Percentiles rank a stretch among this genome's conserved stretches.
phyloP scores from a whole-genome alignment of 768 basidiomycete genomes.

The Tephrocybe sp. region DNA sequence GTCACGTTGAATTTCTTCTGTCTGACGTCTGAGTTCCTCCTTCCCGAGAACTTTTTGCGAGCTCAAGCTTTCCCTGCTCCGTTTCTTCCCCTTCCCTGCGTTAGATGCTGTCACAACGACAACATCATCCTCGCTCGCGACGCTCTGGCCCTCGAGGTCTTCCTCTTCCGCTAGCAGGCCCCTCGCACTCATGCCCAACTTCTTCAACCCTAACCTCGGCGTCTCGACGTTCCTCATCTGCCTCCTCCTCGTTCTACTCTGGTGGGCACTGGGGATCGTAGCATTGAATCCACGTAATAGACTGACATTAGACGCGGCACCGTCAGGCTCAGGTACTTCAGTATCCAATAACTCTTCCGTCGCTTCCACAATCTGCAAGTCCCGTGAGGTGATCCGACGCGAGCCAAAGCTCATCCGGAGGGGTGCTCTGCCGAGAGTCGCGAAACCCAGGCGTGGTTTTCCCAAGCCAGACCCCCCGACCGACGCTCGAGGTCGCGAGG shows the following conservation, averaged over 20 bases:
- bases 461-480: conserved; percentile 32
- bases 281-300: conserved; percentile 92
- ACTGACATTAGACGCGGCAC: conserved; percentile 71
- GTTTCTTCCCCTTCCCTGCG: conserved; percentile 44
- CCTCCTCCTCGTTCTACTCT: conserved; percentile 71
- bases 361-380: conserved; percentile 82
- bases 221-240: conserved; percentile 81
- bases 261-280: conserved; percentile 88
- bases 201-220: conserved; percentile 75
- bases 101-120: conserved; percentile 54
- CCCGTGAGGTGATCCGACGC: conserved; percentile 76
- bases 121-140: conserved; percentile 76
- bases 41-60: conserved; percentile 71
- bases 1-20: conserved; percentile 83
- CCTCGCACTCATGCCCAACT: conserved; percentile 74
- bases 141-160: conserved; percentile 57
- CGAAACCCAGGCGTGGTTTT: conserved; percentile 60
- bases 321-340: conserved; percentile 74
- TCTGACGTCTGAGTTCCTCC: conserved; percentile 84
- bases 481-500: conserved; percentile 45
- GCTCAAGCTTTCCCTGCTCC: conserved; percentile 67
- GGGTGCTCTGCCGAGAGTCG: conserved; percentile 78
- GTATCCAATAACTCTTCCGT: conserved; percentile 71
- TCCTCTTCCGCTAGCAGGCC: conserved; percentile 66
- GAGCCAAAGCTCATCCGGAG: conserved; percentile 63